Evolutionary conservation across 768 basidiomycete species (phyloP).

Genomic region (Clathrus columnatus): DNA sequence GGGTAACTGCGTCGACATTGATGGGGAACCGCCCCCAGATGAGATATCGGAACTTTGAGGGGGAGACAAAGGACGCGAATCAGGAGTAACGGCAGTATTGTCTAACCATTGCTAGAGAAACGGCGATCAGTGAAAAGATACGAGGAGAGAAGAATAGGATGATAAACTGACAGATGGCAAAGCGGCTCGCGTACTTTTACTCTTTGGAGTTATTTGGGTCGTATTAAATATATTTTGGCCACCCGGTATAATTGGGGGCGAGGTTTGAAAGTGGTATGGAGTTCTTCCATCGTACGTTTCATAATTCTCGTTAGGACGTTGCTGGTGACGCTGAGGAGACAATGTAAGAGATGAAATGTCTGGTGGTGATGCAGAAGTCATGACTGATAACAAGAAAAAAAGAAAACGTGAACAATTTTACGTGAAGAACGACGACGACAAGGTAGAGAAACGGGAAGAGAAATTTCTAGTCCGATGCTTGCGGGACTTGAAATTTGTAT

Average conservation of each 20-base stretch:
- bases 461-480: slow-evolving; percentile 4
- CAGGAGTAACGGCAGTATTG: slow-evolving; percentile 39
- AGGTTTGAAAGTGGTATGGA: slow-evolving; percentile 65
- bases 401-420: slow-evolving; percentile 4
- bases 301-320: slow-evolving; percentile 82
- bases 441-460: slow-evolving; percentile 1
- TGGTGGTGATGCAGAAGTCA: slow-evolving; percentile 65
- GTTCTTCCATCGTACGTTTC: slow-evolving; percentile 52
- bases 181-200: slow-evolving; percentile 58
- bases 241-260: slow-evolving; percentile 40
- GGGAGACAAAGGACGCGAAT: slow-evolving; percentile 74
- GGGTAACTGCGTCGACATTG: slow-evolving; percentile 28
- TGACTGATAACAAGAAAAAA: slow-evolving; percentile 31
- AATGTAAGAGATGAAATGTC: slow-evolving; percentile 74
- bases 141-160: slow-evolving; percentile 16
- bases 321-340: slow-evolving; percentile 50
- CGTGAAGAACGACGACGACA: slow-evolving; percentile 10
- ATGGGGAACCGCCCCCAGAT: slow-evolving; percentile 77
- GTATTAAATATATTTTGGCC: slow-evolving; percentile 40
- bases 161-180: slow-evolving; percentile 59
- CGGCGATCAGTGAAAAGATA: slow-evolving; percentile 10
- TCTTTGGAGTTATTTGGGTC: slow-evolving; percentile 58
- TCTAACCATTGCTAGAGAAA: slow-evolving; percentile 77
- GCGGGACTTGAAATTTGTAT: slow-evolving; percentile 4
- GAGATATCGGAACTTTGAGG: slow-evolving; percentile 86